Evolutionary conservation across 2,329 filamentous ascomycete species (phyloP).

Genomic region (Fusarium miscanthi): DNA sequence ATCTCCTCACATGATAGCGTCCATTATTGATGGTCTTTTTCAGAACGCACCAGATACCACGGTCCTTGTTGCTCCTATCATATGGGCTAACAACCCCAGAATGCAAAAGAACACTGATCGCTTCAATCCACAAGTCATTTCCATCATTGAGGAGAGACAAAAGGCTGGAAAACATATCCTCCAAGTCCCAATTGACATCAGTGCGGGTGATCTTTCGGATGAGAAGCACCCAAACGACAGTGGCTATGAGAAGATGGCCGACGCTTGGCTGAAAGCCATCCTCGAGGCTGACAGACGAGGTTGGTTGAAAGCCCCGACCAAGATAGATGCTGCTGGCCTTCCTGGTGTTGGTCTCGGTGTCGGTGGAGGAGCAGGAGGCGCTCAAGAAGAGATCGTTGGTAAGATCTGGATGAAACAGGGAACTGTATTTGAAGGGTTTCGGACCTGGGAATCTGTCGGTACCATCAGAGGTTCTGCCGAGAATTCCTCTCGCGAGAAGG

Average conservation of each 20-base stretch:
- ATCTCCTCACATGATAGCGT: not conserved
- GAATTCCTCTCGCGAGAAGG: not conserved
- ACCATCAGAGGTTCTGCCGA: not conserved
- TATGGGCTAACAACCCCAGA: constrained; percentile 24
- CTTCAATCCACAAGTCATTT: constrained; percentile 7
- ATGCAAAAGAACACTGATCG: constrained; percentile 27
- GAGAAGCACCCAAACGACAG: constrained; percentile 23
- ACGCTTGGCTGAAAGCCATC: constrained; percentile 23
- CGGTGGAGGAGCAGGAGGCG: constrained; percentile 1
- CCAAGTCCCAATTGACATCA: constrained; percentile 16
- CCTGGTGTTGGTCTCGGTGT: not conserved
- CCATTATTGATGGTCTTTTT: constrained; percentile 7
- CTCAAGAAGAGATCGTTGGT: constrained; percentile 9
- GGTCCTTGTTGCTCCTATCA: constrained; percentile 17
- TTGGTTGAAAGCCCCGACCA: constrained; percentile 7
- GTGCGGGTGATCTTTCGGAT: constrained; percentile 10
- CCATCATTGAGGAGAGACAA: not conserved
- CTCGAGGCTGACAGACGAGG: constrained; percentile 6
- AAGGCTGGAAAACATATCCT: constrained; percentile 6
- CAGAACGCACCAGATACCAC: constrained; percentile 8
- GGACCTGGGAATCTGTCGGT: constrained; percentile 15
- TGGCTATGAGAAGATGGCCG: constrained; percentile 32
- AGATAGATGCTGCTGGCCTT: not conserved
- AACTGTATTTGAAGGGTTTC: constrained; percentile 12
- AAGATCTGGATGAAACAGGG: constrained; percentile 19